Evolutionary conservation across 352 stramenopile species (phyloP), one percentile per base, ranked within the genome.

Genomic region (Globisporangium acanthophoron): DNA sequence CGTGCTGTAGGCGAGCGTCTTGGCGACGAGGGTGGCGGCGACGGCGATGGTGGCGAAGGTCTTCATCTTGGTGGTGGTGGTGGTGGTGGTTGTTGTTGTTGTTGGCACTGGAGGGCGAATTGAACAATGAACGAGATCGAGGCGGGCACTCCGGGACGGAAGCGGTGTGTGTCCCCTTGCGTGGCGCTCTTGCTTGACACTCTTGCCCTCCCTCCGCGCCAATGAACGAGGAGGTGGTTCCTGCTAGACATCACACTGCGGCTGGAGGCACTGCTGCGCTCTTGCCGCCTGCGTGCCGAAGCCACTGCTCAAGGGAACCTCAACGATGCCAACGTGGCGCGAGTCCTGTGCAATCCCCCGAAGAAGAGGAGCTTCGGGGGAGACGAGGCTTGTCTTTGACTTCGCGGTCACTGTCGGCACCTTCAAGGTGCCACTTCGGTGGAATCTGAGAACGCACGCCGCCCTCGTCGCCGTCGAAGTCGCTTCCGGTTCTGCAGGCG

Each of bases 81-180:
- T 44, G 49, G 54, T 20, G 12, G 45, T 35, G 21, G 47, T 40
- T 44, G 20, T 13, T 12, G 59, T 67, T 66, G 60, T 58, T 71
- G 60, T 68, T 73, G 55, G 58, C 54, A 61, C 67, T 75, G 66
- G 59, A 58, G 59, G 57, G 68, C 47, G 57, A 56, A 70, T 74
- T 73, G 52, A 58, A 67, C 59, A 79, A 71, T 79, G 71, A 76
- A 33, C 20, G 12, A 15, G n/a, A 40, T 16, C 16, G 16, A 12
- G n/a, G 8, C 24, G 16, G 46, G 24, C 24, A 18, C 13, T 20
- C 12, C 29, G 35, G 20, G 33, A 27, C n/a, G 39, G 41, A 11
- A 46, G 46, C 13, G 8, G 29, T 44, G n/a, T 27, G 24, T 27
- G 24, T 27, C 24, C 24, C n/a, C 4, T 41, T 45, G 43, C 41